phyloP scores from a whole-genome alignment of 163 green algal genomes.

The Coccomyxa subellipsoidea region DNA sequence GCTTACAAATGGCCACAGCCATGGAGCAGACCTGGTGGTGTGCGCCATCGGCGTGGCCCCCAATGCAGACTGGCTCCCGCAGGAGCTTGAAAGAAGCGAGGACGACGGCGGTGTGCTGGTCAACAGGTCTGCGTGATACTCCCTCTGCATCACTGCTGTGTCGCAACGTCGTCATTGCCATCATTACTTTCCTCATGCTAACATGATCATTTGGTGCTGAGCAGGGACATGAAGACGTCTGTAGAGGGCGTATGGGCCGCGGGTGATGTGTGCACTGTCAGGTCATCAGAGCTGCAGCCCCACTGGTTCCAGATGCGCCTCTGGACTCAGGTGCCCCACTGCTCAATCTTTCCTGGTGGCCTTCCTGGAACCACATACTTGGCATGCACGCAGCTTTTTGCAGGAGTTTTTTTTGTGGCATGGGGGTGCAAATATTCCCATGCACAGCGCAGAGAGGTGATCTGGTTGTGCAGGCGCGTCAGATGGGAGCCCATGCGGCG shows the following conservation, averaged over 20 bases:
- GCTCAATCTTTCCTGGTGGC: too few relatives aligned
- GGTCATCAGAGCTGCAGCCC: neutral
- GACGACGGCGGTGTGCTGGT: slow-evolving; percentile 65
- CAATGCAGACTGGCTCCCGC: slow-evolving; percentile 60
- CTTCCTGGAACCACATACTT: neutral
- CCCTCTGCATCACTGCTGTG: too few relatives aligned
- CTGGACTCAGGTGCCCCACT: slow-evolving; percentile 76
- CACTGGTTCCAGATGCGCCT: slow-evolving; percentile 88
- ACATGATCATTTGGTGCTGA: neutral
- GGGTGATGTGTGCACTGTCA: slow-evolving; percentile 52
- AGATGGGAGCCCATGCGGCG: slow-evolving; percentile 67
- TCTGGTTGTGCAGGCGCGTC: slow-evolving; percentile 49
- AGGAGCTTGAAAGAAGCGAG: slow-evolving; percentile 25
- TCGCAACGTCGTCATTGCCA: too few relatives aligned
- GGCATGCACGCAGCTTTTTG: too few relatives aligned
- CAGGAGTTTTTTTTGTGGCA: neutral
- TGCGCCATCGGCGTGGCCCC: slow-evolving; percentile 73
- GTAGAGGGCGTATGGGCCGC: slow-evolving; percentile 53
- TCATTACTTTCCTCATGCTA: neutral
- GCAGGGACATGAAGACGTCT: slow-evolving; percentile 47
- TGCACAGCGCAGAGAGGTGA: neutral
- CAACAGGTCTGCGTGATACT: slow-evolving; percentile 27
- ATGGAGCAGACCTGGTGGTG: slow-evolving; percentile 66
- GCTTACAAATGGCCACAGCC: slow-evolving; percentile 42
- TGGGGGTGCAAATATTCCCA: neutral